These are phyloP conservation scores for Lagenidium giganteum DNA, from an alignment of 352 stramenopile genomes.

Conservation along the genomic window DNA sequence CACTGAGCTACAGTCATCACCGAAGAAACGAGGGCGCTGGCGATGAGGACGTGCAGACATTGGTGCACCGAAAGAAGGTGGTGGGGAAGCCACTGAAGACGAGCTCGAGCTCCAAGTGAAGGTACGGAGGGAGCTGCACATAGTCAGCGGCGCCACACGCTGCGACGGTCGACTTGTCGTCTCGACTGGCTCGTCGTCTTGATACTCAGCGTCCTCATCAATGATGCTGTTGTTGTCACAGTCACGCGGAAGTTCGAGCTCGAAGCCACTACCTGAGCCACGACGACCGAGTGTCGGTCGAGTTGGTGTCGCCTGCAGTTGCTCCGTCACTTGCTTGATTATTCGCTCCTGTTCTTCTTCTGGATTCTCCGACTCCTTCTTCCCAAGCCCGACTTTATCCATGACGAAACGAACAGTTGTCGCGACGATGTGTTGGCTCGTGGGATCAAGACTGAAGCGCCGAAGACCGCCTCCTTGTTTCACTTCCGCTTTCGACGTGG, in stretches of 20 bases:
- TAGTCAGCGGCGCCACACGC: neutral
- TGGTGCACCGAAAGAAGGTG: slow-evolving; percentile 3
- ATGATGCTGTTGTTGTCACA: slow-evolving; percentile 21
- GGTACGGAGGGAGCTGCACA: neutral
- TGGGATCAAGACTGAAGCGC: too few relatives aligned
- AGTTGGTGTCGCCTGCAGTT: slow-evolving; percentile 23
- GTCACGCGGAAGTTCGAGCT: slow-evolving; percentile 11
- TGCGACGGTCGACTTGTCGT: slow-evolving; percentile 1
- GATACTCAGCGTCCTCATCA: slow-evolving; percentile 2
- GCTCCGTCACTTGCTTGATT: slow-evolving; percentile 60
- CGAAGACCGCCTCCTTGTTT: too few relatives aligned
- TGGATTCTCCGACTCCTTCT: slow-evolving; percentile 13
- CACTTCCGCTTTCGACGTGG: too few relatives aligned
- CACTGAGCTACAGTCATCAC: slow-evolving; percentile 1
- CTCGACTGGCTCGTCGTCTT: neutral
- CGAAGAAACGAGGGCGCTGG: slow-evolving; percentile 9
- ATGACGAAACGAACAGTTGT: too few relatives aligned
- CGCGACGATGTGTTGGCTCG: too few relatives aligned
- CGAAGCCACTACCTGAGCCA: slow-evolving; percentile 13
- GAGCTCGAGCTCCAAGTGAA: too few relatives aligned
- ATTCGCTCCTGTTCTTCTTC: slow-evolving; percentile 54
- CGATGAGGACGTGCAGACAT: slow-evolving; percentile 10
- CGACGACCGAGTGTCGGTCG: neutral
- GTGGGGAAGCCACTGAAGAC: slow-evolving; percentile 1
- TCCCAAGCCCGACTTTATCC: too few relatives aligned